Evolutionary conservation across 345 rosid species (phyloP).

Genomic region (Populus ilicifolia): DNA sequence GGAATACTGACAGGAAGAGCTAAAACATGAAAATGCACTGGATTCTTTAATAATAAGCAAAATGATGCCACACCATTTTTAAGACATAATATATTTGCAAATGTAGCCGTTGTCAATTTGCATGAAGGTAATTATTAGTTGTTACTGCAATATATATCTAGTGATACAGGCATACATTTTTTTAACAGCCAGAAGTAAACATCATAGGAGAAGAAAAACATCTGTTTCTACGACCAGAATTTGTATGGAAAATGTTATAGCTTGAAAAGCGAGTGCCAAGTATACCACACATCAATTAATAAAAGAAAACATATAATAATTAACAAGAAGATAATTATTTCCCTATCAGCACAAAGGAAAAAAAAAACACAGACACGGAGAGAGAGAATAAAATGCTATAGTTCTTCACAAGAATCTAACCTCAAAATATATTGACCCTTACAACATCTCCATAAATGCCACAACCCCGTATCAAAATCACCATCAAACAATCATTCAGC

Average conservation of each 20-base stretch:
- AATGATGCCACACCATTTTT: not conserved
- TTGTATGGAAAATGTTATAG: not conserved
- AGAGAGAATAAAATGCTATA: not conserved
- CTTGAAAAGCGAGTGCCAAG: not conserved
- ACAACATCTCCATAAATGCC: not conserved
- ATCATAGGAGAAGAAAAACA: not conserved
- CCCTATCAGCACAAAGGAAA: constrained; percentile 5
- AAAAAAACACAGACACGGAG: not conserved
- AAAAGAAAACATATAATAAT: not conserved
- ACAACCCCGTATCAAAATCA: constrained; percentile 2
- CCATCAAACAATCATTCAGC: not conserved
- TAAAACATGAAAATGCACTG: not conserved
- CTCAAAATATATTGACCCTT: constrained; percentile 6
- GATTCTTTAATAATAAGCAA: not conserved
- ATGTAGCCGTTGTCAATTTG: not conserved
- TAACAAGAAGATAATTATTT: not conserved
- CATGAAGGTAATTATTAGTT: not conserved
- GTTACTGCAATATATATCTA: not conserved
- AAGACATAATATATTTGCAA: not conserved
- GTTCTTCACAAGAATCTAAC: constrained; percentile 7
- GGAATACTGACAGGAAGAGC: not conserved
- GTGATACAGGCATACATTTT: not conserved
- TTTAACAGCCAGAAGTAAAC: not conserved
- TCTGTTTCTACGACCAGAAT: not conserved
- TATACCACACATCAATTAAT: not conserved